Evolutionary conservation across 805 yeast genomes (phyloP), one percentile per base, ranked within the genome.

Genomic region (Babjeviella inositovora): DNA sequence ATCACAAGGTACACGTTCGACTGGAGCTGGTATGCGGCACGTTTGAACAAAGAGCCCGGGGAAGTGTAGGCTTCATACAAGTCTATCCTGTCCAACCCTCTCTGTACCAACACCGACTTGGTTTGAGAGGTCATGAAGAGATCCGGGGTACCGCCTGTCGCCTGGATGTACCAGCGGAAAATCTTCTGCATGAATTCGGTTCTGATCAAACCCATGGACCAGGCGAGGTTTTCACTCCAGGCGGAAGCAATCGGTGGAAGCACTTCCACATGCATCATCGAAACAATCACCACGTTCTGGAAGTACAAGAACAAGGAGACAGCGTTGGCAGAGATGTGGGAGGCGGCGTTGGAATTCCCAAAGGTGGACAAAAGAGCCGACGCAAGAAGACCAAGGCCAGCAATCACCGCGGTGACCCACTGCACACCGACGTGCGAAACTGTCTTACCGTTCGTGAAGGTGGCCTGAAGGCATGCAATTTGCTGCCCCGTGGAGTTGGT

Each of bases 181-280:
- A 79, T 72, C 29, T 68, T 53, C 48, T 85, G 94, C 93, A 85
- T 79, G 43, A 84, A 85, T 3, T 41, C 38, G 19, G 77, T 64
- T 42, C 74, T 57, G 35, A 85, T 80, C 29, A 85, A 57, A 3
- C 96, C 96, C 77, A 85, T 79, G 2, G 94, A 80, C 96, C 96
- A 85, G 14, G 82, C 84, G 39, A 85, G 57, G 41, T 85, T 84
- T 45, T 80, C 92, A 5, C 84, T 57, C 96, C 96, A 85, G 7
- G 93, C 71, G 8, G 77, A 62, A 6, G 93, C 95, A 38, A 85
- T 81, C 10, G 95, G 95, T 6, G 96, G 96, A 5, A 80, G 73
- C 28, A 75, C 57, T 38, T 74, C 81, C 22, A 82, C 94, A 31
- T 76, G 75, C 44, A 73, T 66, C 94, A 85, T 80, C 14, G 75